These are phyloP conservation scores for Neolentinus lepideus DNA, from an alignment of 1,284 basidiomycete species.

Conservation along the genomic window DNA sequence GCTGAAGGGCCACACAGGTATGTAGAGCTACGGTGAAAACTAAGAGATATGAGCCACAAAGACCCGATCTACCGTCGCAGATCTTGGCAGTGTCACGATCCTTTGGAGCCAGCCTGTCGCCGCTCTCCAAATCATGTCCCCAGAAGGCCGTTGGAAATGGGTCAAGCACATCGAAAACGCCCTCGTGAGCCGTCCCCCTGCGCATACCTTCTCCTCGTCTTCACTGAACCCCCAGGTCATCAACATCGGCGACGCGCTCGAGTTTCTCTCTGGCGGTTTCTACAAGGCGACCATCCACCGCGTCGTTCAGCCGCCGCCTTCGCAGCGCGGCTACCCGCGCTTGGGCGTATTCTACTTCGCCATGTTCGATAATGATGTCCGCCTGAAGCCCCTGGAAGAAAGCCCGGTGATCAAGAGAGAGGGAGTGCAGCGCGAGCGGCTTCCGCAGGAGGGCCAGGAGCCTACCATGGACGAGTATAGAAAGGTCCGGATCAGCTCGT, in stretches of 20 bases:
- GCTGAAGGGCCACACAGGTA: constrained; percentile 58
- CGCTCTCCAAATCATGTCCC: constrained; percentile 46
- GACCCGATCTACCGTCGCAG: constrained; percentile 19
- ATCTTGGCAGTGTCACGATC: constrained; percentile 49
- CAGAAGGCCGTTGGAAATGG: constrained; percentile 49
- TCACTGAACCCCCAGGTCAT: constrained; percentile 26
- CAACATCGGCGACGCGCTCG: constrained; percentile 52
- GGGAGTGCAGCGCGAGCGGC: constrained; percentile 10
- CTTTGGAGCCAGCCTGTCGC: constrained; percentile 57
- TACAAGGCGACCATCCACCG: constrained; percentile 29
- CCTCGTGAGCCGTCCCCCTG: constrained; percentile 27
- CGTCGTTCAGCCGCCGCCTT: constrained; percentile 37
- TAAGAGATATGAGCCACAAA: constrained; percentile 1
- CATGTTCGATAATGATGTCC: constrained; percentile 11
- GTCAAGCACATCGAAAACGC: constrained; percentile 53
- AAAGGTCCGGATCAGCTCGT: constrained; percentile 23
- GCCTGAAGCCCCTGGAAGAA: constrained; percentile 27
- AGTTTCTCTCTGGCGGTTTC: constrained; percentile 47
- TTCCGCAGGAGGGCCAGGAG: constrained; percentile 14
- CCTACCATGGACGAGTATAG: constrained; percentile 30
- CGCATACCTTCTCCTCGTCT: background rate
- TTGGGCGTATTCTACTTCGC: constrained; percentile 47
- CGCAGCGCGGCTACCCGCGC: constrained; percentile 37
- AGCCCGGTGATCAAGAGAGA: constrained; percentile 31
- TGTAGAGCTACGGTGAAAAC: background rate